Percentiles rank a stretch among this genome's conserved stretches.
Conservation (phyloP, 257 asterid species). For the Petunia axillaris region DNA sequence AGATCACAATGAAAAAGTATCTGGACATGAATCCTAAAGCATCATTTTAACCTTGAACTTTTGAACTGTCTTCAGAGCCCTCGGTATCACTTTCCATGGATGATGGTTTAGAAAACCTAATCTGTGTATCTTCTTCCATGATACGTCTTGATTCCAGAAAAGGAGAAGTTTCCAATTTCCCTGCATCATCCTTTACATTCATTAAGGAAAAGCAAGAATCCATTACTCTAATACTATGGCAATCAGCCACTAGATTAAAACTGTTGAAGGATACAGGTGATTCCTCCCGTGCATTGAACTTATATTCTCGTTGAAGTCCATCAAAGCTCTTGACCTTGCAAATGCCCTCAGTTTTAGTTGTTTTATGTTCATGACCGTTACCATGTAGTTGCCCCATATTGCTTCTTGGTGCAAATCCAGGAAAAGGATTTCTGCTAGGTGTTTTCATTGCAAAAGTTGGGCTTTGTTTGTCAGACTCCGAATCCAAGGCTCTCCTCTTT, state of each 20-base stretch:
- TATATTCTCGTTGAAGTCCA: constrained; percentile 44
- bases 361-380: constrained; percentile 39
- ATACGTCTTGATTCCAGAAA: constrained; percentile 45
- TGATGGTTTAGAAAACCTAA: constrained; percentile 44
- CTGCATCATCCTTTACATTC: constrained; percentile 50
- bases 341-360: constrained; percentile 43
- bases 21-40: constrained; percentile 15
- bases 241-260: constrained; percentile 21
- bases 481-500: constrained; percentile 40
- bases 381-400: constrained; percentile 42
- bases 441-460: constrained; percentile 45
- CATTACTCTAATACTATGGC: constrained; percentile 25
- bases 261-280: constrained; percentile 64
- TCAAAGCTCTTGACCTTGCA: constrained; percentile 52
- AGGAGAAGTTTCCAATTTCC: constrained; percentile 39
- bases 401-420: constrained; percentile 38
- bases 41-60: constrained; percentile 51
- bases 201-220: constrained; percentile 47
- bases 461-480: constrained; percentile 37
- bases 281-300: constrained; percentile 45
- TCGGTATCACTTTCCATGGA: constrained; percentile 53
- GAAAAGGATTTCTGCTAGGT: constrained; percentile 38
- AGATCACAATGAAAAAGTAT: background rate
- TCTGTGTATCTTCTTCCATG: constrained; percentile 51
- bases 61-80: constrained; percentile 54